Percentiles rank a stretch among this genome's conserved stretches.
phyloP scores from a whole-genome alignment of 2,329 filamentous ascomycete species.

The Cercospora janseana region DNA sequence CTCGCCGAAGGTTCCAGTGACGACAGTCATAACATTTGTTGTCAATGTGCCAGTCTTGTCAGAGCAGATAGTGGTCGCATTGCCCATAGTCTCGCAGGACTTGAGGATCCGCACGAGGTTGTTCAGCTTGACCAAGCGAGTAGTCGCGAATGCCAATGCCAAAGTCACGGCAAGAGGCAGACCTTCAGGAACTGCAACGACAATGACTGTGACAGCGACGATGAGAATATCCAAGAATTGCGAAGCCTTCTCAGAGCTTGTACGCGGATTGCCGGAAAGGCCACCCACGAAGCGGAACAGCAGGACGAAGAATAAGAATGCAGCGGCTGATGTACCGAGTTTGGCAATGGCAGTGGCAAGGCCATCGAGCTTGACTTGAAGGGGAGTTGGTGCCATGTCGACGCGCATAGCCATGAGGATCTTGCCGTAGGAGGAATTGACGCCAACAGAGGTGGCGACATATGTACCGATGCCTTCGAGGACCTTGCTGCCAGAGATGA shows the following conservation, averaged over 20 bases:
- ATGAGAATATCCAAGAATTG: slow-evolving; percentile 63
- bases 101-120: slow-evolving; percentile 66
- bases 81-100: slow-evolving; percentile 70
- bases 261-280: slow-evolving; percentile 54
- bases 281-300: slow-evolving; percentile 79
- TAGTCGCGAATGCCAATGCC: slow-evolving; percentile 66
- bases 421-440: slow-evolving; percentile 72
- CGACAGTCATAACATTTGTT: slow-evolving; percentile 73
- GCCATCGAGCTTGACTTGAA: slow-evolving; percentile 74
- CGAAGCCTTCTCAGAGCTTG: slow-evolving; percentile 72
- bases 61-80: slow-evolving; percentile 72
- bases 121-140: slow-evolving; percentile 66
- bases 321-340: slow-evolving; percentile 70
- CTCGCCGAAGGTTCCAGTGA: slow-evolving; percentile 66
- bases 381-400: slow-evolving; percentile 72
- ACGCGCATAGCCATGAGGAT: slow-evolving; percentile 76
- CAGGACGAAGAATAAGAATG: slow-evolving; percentile 78
- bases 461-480: slow-evolving; percentile 74
- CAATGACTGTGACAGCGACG: slow-evolving; percentile 64
- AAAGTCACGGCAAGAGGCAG: slow-evolving; percentile 66
- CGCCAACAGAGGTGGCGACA: slow-evolving; percentile 71
- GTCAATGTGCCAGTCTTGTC: slow-evolving; percentile 76
- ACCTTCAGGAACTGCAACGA: slow-evolving; percentile 66
- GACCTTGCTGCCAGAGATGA: slow-evolving; percentile 81
- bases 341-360: slow-evolving; percentile 79